Evolutionary conservation across 1,284 basidiomycete species (phyloP).

Genomic region (Ustilago shanxiensis): DNA sequence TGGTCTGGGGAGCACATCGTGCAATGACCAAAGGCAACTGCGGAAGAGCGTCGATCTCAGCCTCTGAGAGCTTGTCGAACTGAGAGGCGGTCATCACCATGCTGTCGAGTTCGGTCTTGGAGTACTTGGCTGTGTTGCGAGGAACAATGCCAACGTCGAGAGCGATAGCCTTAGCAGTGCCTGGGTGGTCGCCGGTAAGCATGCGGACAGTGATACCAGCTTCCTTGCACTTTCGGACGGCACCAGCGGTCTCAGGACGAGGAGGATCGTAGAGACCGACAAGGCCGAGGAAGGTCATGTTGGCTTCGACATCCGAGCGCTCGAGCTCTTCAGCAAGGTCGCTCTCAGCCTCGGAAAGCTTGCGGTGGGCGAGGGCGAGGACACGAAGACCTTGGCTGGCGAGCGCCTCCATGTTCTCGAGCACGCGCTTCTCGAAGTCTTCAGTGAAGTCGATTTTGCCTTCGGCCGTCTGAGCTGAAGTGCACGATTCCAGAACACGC

Average conservation of each 20-base stretch:
- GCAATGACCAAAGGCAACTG: conserved; percentile 76
- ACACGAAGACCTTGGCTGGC: conserved; percentile 66
- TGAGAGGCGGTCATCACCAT: conserved; percentile 74
- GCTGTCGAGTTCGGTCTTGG: conserved; percentile 49
- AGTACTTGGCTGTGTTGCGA: conserved; percentile 62
- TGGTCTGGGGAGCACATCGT: conserved; percentile 73
- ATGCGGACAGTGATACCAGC: conserved; percentile 80
- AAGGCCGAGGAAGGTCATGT: conserved; percentile 77
- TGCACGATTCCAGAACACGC: conserved; percentile 64
- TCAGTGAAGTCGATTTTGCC: conserved; percentile 66
- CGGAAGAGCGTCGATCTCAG: conserved; percentile 75
- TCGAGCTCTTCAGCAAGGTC: conserved; percentile 51
- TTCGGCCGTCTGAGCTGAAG: conserved; percentile 57
- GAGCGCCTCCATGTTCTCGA: conserved; percentile 66
- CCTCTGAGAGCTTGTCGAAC: conserved; percentile 77
- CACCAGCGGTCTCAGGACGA: conserved; percentile 77
- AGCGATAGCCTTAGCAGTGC: conserved; percentile 71
- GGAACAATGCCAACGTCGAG: conserved; percentile 74
- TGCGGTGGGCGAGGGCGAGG: conserved; percentile 62
- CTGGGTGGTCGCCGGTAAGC: conserved; percentile 73
- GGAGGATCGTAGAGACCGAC: conserved; percentile 79
- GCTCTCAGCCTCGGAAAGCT: conserved; percentile 52
- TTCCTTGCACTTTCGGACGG: conserved; percentile 76
- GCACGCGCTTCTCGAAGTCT: conserved; percentile 45
- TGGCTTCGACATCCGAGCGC: conserved; percentile 74